These are phyloP conservation scores for Talaromyces sp. DNA, from an alignment of 2,329 filamentous ascomycete species.

Conservation along the genomic window DNA sequence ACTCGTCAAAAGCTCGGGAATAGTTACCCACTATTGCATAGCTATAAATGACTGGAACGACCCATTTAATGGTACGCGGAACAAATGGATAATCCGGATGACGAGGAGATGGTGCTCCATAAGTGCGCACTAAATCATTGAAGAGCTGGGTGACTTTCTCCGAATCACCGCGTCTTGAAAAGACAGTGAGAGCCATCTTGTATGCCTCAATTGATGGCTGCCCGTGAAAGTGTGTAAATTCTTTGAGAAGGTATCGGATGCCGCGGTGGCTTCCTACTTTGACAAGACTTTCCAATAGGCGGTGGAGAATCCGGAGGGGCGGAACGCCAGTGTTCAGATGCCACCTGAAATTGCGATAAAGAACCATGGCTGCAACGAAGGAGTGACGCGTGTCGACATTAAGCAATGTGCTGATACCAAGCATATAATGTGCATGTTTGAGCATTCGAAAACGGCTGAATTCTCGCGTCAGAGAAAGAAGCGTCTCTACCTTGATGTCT, in stretches of 20 bases:
- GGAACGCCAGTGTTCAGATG: slow-evolving; percentile 21
- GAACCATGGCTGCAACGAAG: slow-evolving; percentile 26
- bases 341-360: slow-evolving; percentile 39
- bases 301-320: slow-evolving; percentile 17
- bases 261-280: slow-evolving; percentile 28
- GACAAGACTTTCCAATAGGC: slow-evolving; percentile 22
- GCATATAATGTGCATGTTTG: slow-evolving; percentile 21
- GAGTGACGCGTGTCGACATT: slow-evolving; percentile 21
- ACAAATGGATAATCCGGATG: slow-evolving; percentile 1
- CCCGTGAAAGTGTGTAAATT: slow-evolving; percentile 29
- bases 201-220: slow-evolving; percentile 30
- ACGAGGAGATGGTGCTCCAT: slow-evolving; percentile 23
- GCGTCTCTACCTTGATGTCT: slow-evolving; percentile 23
- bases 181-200: slow-evolving; percentile 33
- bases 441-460: slow-evolving; percentile 22
- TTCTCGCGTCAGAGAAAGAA: slow-evolving; percentile 24
- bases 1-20: slow-evolving; percentile 52
- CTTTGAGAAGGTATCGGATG: slow-evolving; percentile 37
- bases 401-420: slow-evolving; percentile 25
- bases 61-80: slow-evolving; percentile 22
- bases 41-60: slow-evolving; percentile 61
- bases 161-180: slow-evolving; percentile 44
- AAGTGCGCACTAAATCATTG: slow-evolving; percentile 32
- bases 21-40: slow-evolving; percentile 66
- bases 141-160: slow-evolving; percentile 42